phyloP scores from a whole-genome alignment of 2,329 filamentous ascomycete genomes.

The Penicillium sclerotiorum region DNA sequence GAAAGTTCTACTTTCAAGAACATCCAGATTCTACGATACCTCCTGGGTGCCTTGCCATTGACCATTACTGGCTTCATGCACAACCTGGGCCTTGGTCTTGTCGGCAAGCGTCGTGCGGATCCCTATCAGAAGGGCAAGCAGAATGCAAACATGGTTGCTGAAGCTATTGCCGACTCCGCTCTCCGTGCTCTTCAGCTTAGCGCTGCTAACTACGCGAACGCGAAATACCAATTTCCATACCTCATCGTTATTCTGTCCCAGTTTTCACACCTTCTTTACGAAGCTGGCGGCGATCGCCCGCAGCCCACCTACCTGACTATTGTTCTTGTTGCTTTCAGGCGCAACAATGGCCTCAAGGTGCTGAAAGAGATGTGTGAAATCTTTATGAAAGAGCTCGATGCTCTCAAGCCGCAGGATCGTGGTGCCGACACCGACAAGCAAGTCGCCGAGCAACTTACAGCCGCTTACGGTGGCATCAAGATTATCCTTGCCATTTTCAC shows the following conservation, averaged over 20 bases:
- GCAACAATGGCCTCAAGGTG: conserved; percentile 72
- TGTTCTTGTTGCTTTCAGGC: conserved; percentile 84
- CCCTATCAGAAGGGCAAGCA: conserved; percentile 63
- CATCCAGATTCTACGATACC: conserved; percentile 71
- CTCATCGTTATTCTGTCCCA: conserved; percentile 80
- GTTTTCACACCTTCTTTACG: conserved; percentile 76
- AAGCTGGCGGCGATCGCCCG: conserved; percentile 57
- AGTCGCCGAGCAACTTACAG: conserved; percentile 47
- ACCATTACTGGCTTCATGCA: conserved; percentile 86
- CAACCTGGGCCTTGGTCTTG: conserved; percentile 76
- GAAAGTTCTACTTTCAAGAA: conserved; percentile 65
- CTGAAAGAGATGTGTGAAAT: conserved; percentile 72
- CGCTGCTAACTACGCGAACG: conserved; percentile 52
- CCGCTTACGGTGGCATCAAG: conserved; percentile 67
- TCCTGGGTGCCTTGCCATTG: conserved; percentile 77
- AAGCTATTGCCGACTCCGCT: conserved; percentile 71
- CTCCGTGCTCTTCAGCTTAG: conserved; percentile 65
- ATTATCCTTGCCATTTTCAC: conserved; percentile 83
- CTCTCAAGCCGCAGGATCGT: conserved; percentile 48
- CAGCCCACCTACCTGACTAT: conserved; percentile 63
- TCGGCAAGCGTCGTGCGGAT: conserved; percentile 74
- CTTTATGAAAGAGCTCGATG: conserved; percentile 64
- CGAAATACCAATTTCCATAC: conserved; percentile 71
- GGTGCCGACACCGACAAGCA: conserved; percentile 43
- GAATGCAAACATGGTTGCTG: conserved; percentile 62